These are phyloP conservation scores for Samsoniella hepiali DNA, from an alignment of 2,329 filamentous ascomycete genomes.

Conservation along the genomic window DNA sequence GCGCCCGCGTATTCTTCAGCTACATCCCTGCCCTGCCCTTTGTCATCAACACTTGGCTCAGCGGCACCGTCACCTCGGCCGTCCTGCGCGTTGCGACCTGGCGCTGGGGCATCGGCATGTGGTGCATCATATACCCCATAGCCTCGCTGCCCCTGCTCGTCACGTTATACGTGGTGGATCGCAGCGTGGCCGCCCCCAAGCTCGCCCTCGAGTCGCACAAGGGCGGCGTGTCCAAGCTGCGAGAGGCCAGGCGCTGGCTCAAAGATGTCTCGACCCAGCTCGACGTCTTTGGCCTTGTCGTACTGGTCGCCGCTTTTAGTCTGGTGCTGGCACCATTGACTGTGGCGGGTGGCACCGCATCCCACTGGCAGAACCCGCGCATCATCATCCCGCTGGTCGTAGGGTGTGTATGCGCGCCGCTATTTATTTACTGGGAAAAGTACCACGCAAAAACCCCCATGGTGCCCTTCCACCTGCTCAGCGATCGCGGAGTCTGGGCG, in stretches of 20 bases:
- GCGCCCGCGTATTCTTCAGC: slow-evolving; percentile 58
- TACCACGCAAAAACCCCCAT: slow-evolving; percentile 48
- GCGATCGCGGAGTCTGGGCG: slow-evolving; percentile 59
- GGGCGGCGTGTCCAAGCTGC: not conserved
- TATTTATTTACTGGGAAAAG: slow-evolving; percentile 53
- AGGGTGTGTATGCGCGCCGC: slow-evolving; percentile 46
- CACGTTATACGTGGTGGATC: slow-evolving; percentile 36
- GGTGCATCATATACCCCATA: slow-evolving; percentile 57
- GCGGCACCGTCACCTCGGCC: slow-evolving; percentile 52
- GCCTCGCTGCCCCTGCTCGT: slow-evolving; percentile 52
- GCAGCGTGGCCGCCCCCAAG: slow-evolving; percentile 19
- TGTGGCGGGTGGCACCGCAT: slow-evolving; percentile 46
- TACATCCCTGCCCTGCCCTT: slow-evolving; percentile 60
- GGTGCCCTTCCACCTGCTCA: slow-evolving; percentile 55
- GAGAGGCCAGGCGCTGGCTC: not conserved
- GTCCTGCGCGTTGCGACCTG: slow-evolving; percentile 51
- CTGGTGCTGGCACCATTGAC: slow-evolving; percentile 52
- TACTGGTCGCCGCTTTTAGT: slow-evolving; percentile 44
- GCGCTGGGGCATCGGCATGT: slow-evolving; percentile 65
- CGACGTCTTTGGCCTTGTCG: slow-evolving; percentile 47
- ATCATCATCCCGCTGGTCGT: slow-evolving; percentile 50
- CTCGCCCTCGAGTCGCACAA: not conserved
- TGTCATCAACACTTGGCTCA: slow-evolving; percentile 62
- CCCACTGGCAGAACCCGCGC: slow-evolving; percentile 48
- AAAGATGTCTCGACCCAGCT: slow-evolving; percentile 54